These are phyloP conservation scores for Tuctoria greenei DNA, from an alignment of 176 grass and related monocot genomes.

Conservation along the genomic window DNA sequence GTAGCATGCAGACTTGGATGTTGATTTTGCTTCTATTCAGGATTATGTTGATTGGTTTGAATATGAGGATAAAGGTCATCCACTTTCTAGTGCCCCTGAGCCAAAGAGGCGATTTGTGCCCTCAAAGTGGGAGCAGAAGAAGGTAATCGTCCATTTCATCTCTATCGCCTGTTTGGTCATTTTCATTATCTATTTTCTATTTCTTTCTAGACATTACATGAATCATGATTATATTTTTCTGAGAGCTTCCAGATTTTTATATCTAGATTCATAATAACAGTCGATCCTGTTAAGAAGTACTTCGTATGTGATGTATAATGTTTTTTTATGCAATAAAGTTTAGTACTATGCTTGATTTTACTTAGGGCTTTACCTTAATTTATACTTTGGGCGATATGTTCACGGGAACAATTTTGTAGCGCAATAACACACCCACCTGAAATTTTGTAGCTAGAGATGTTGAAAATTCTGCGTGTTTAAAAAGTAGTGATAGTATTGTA, in stretches of 20 bases:
- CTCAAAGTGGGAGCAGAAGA: constrained; percentile 98
- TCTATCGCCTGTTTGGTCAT: background rate
- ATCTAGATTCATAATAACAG: background rate
- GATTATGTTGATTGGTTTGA: constrained; percentile 99
- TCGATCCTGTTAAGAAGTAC: background rate
- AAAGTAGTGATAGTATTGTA: background rate
- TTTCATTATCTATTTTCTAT: constrained; percentile 9
- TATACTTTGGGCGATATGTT: background rate
- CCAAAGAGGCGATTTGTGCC: constrained; percentile 96
- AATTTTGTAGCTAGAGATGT: background rate
- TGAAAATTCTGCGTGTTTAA: background rate
- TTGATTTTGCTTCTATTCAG: constrained; percentile 43
- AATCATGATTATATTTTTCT: background rate
- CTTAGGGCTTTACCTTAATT: background rate
- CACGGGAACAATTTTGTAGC: background rate
- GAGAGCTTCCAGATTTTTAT: constrained; percentile 18
- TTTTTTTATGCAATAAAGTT: background rate
- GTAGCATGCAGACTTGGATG: background rate
- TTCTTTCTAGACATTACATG: constrained; percentile 1
- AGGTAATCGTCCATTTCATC: constrained; percentile 43
- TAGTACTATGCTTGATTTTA: background rate
- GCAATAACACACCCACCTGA: background rate
- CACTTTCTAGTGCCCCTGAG: constrained; percentile 96
- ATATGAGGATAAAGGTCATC: constrained; percentile 90
- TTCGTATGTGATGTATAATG: background rate